phyloP scores from a whole-genome alignment of 2,329 filamentous ascomycete species.

The Didymella pinodella region DNA sequence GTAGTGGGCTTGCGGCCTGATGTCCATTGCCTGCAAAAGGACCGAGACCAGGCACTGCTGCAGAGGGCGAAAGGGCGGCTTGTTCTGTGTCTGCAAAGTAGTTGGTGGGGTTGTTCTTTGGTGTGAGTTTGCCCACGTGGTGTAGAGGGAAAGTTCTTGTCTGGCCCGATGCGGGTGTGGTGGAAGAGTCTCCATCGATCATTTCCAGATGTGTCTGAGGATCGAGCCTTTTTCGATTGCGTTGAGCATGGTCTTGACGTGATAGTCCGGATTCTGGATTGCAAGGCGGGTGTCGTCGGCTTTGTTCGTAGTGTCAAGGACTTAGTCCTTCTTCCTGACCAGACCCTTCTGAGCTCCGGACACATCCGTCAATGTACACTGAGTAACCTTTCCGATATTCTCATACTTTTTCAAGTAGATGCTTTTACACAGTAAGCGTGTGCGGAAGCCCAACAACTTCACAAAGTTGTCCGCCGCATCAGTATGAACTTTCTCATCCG shows the following conservation, averaged over 20 bases:
- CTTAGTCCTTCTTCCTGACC: conserved; percentile 19
- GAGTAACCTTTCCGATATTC: conserved; percentile 31
- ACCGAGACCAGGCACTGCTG: background rate
- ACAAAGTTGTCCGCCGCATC: conserved; percentile 36
- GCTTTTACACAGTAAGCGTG: conserved; percentile 23
- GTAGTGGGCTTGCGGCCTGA: background rate
- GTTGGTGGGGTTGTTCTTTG: background rate
- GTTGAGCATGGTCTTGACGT: background rate
- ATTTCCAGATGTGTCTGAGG: background rate
- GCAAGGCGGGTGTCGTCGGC: background rate
- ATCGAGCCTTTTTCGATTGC: background rate
- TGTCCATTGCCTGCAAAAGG: background rate
- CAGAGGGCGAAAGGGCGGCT: background rate
- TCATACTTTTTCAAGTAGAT: conserved; percentile 29
- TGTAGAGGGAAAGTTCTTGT: background rate
- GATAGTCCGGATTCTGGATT: background rate
- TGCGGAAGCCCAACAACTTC: conserved; percentile 28
- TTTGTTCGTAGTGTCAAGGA: conserved; percentile 9
- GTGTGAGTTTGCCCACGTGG: background rate
- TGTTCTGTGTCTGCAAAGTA: background rate
- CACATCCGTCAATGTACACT: conserved; percentile 35
- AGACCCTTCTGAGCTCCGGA: conserved; percentile 15
- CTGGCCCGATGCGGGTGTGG: background rate
- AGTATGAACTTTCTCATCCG: conserved; percentile 28
- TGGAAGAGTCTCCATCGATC: background rate